Base-by-base conservation (phyloP, 176 grass and related monocot genomes). In the Oryza punctata region DNA sequence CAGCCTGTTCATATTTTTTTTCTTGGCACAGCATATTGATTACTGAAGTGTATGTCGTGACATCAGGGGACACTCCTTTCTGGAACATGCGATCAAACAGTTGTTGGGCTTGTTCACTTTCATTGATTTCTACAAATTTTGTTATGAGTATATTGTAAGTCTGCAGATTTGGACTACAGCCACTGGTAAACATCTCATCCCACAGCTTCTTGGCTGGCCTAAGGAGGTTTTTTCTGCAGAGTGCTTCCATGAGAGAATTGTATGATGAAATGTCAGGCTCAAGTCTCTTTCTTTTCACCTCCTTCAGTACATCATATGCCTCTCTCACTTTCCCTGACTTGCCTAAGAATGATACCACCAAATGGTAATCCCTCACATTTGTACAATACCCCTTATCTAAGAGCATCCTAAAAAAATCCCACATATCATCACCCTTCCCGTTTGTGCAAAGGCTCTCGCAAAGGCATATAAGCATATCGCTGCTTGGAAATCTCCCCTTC, bases 171-270 rank as follows among this genome's bases (percentile, higher is more conserved):
- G 91, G 88, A 75, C 40, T 64, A 84, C 76, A 95, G 0, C 82
- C 89, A 81, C 77, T 85, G 66, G 86, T 88, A 87, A 98, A 98
- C 91, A 98, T 98, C 81, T 98, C 92, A 90, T 98, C 95, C 92
- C 92, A 98, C 72, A 98, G 81, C 71, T 98, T 98, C 82, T 93
- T 98, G 50, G 95, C 92, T 0, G 92, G 95, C 66, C 95, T 92
- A 78, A 94, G 78, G 70, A 95, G 87, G 73, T 95, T 87, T 78
- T 88, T 82, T 91, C 70, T 91, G 71, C 95, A 98, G 27, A 92
- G 80, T 61, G 91, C 43, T 81, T 86, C 89, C 91, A 98, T 94
- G 67, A 98, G 79, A 78, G 84, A 82, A 84, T 98, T 98, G 75
- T 98, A 98, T 13, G 70, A 93, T 13, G 81, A 91, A 72, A 95